Percentiles rank a stretch among this genome's conserved stretches.
Evolutionary conservation across 768 basidiomycete species (phyloP).

Genomic region (Hygrophoropsis aurantiaca): DNA sequence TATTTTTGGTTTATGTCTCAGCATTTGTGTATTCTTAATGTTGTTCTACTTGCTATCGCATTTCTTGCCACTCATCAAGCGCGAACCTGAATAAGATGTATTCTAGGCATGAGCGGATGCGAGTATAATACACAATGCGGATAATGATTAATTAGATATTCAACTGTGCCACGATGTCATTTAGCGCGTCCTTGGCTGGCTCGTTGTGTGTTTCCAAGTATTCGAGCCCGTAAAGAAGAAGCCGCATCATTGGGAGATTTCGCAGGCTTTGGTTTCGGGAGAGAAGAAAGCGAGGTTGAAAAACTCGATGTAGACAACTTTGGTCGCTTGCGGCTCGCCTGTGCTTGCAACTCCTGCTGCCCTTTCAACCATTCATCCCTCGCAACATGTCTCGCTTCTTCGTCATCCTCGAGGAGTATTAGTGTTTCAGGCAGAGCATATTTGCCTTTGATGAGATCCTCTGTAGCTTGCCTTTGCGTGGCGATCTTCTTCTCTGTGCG

Average conservation of each 20-base stretch:
- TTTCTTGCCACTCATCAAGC: conserved; percentile 37
- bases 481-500: conserved; percentile 85
- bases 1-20: conserved; percentile 42
- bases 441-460: conserved; percentile 68
- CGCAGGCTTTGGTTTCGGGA: conserved; percentile 13
- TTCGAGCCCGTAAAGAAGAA: conserved; percentile 50
- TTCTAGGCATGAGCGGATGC: too few species aligned
- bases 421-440: conserved; percentile 78
- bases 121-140: too few species aligned
- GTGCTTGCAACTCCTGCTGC: conserved; percentile 44
- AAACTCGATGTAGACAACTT: conserved; percentile 34
- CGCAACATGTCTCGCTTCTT: conserved; percentile 58
- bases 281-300: conserved; percentile 23
- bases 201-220: conserved; percentile 63
- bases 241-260: conserved; percentile 27
- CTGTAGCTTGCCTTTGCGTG: conserved; percentile 61
- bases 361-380: conserved; percentile 61
- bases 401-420: conserved; percentile 63
- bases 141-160: too few species aligned
- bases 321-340: conserved; percentile 49
- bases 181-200: too few species aligned
- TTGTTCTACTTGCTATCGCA: conserved; percentile 62
- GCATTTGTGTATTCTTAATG: conserved; percentile 55
- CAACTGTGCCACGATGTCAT: too few species aligned
- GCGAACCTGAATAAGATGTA: too few species aligned